Conservation (phyloP, 2,329 filamentous ascomycete species). For the Coleophoma cylindrospora region DNA sequence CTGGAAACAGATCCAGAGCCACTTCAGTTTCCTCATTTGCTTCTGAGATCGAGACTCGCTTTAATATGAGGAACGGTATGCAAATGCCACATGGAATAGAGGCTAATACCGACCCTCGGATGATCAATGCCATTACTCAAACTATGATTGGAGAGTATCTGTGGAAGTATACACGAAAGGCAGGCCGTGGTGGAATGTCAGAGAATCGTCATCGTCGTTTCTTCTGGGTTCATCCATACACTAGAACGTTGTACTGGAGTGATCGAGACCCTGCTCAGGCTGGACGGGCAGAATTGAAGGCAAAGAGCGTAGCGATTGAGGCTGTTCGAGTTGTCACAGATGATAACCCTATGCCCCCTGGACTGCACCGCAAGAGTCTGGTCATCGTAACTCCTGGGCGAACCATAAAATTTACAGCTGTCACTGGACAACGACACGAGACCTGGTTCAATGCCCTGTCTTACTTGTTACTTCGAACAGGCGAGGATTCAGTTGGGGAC, state of each 20-base stretch:
- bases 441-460: constrained; percentile 98
- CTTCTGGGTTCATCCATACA: constrained; percentile 99
- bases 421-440: constrained; percentile 90
- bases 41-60: constrained; percentile 87
- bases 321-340: constrained; percentile 88
- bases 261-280: constrained; percentile 78
- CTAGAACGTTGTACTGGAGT: constrained; percentile 94
- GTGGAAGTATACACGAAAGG: constrained; percentile 97
- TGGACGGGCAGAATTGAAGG: constrained; percentile 68
- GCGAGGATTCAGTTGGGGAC: constrained; percentile 52
- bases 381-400: constrained; percentile 86
- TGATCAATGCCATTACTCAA: constrained; percentile 98
- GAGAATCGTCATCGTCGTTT: constrained; percentile 88
- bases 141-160: constrained; percentile 99
- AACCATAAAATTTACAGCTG: constrained; percentile 88
- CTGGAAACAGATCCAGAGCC: constrained; percentile 50
- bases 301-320: constrained; percentile 92
- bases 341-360: constrained; percentile 92
- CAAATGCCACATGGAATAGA: constrained; percentile 54
- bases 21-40: constrained; percentile 94
- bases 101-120: constrained; percentile 80
- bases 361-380: constrained; percentile 89
- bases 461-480: constrained; percentile 79
- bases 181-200: constrained; percentile 84
- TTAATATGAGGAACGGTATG: constrained; percentile 67